phyloP scores from a whole-genome alignment of 176 grass and related monocot species.

The Ensete ventricosum region DNA sequence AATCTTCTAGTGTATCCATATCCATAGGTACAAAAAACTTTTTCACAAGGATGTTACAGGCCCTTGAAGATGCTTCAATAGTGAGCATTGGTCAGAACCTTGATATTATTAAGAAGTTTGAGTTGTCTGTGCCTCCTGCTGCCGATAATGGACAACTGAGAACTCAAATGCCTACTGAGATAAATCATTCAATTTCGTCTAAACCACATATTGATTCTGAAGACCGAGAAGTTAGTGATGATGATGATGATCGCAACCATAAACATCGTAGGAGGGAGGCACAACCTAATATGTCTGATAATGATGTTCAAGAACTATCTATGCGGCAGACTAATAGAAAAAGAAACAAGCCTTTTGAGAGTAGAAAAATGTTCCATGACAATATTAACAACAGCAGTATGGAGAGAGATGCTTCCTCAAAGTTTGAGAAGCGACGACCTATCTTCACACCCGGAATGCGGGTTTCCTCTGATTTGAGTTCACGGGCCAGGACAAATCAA shows the following conservation, averaged over 20 bases:
- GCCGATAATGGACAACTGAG: neutral
- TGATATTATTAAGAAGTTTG: conserved; percentile 15
- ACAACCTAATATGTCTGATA: conserved; percentile 42
- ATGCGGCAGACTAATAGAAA: conserved; percentile 33
- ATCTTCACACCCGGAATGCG: conserved; percentile 25
- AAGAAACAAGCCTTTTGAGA: conserved; percentile 40
- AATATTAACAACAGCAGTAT: conserved; percentile 29
- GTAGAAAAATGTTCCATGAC: conserved; percentile 29
- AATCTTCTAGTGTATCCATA: neutral
- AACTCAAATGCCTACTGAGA: conserved; percentile 45
- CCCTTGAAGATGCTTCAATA: conserved; percentile 16
- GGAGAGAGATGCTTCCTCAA: conserved; percentile 42
- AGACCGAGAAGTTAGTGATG: conserved; percentile 58
- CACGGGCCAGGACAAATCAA: conserved; percentile 34
- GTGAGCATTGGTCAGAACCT: neutral
- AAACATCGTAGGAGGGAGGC: conserved; percentile 75
- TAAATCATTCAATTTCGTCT: conserved; percentile 54
- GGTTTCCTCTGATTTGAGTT: conserved; percentile 12
- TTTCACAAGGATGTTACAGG: conserved; percentile 8
- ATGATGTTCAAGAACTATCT: conserved; percentile 45
- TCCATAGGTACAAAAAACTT: conserved; percentile 4
- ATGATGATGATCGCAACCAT: conserved; percentile 91
- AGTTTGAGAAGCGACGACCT: conserved; percentile 46
- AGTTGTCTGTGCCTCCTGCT: neutral
- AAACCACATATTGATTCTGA: conserved; percentile 56